Evolutionary conservation across 306 rosid genomes (phyloP), one percentile per base, ranked within the genome.

Genomic region (Prosopis cineraria): DNA sequence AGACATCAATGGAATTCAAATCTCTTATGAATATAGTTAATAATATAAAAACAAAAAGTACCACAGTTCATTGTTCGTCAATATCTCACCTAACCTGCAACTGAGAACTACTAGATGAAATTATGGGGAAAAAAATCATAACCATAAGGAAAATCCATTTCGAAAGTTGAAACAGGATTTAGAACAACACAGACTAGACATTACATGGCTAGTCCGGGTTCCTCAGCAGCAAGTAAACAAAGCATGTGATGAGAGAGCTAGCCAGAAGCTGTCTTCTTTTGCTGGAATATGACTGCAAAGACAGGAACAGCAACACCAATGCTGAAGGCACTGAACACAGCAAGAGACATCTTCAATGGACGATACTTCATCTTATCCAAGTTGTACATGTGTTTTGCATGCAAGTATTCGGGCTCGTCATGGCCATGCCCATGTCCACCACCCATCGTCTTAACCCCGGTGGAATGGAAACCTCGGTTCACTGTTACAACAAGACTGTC

Each of bases 341-440:
- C 85, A 52, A 86, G 85, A 62, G 90, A 72, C 87, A 86, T 83
- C 75, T 86, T 86, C 84, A 86, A 75, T 16, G n/a, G 24, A 63
- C 68, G 90, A 64, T 86, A 0, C 72, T 78, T 86, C 84, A 86
- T 83, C 77, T 44, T 78, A 83, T 86, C 90, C 82, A 86, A 81
- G 81, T 86, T 75, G 84, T 86, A 86, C 90, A 86, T 86, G 77
- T 86, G 87, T 40, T 86, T 80, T 36, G 90, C 79, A 33, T 86
- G 90, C 24, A 86, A 2, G 14, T 86, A 86, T 2, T 74, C 40
- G n/a, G 90, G 87, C 40, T 86, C 90, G 17, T 73, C 83, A 67
- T 83, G 87, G 74, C 83, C 87, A 55, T 86, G 89, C 71, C 87
- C 65, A 58, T 58, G 65, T 25, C 65, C 65, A 10, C 65, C 84